Evolutionary conservation across 306 rosid genomes (phyloP), one percentile per base, ranked within the genome.

Genomic region (Dryas alaskensis): DNA sequence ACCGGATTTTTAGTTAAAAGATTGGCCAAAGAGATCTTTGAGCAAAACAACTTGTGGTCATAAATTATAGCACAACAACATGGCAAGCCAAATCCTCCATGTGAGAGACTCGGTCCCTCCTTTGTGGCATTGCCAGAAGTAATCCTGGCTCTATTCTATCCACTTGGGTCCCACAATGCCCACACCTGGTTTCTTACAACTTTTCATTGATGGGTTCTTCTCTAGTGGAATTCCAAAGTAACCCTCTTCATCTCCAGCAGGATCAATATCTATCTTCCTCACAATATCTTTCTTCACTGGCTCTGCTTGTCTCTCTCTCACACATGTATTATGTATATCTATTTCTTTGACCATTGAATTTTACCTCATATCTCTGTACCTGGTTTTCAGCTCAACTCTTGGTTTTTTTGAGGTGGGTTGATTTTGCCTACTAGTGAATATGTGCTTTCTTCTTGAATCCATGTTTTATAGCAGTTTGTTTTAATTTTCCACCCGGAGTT

Each of bases 61-160:
- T 42, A 58, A 77, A 48, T 37, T 40, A 67, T 6, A 69, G 65
- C 39, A 69, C 65, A 66, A 54, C 59, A n/a, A 57, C 42, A 25
- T 16, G 47, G 10, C 67, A 54, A 67, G 71, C 77, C 71, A 67
- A 76, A 50, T 31, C 44, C 67, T 79, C 65, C 80, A 58, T 66
- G 52, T 68, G 67, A 67, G 78, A 76, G 66, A 76, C 87, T 37
- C 76, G 81, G 89, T 84, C 84, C 75, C 82, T 79, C 60, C 27
- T 31, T 31, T 3, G 45, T 10, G 27, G 11, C 58, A 48, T 25
- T 14, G 25, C 70, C 51, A 14, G 45, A 73, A 67, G 43, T 53
- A 13, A 58, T 60, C 45, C 37, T 10, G 59, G 60, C 47, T 67
- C 40, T 48, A 17, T 66, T 60, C 27, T 74, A 31, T 64, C 79